phyloP scores from a whole-genome alignment of 805 yeast species.

The Saturnispora silvae region DNA sequence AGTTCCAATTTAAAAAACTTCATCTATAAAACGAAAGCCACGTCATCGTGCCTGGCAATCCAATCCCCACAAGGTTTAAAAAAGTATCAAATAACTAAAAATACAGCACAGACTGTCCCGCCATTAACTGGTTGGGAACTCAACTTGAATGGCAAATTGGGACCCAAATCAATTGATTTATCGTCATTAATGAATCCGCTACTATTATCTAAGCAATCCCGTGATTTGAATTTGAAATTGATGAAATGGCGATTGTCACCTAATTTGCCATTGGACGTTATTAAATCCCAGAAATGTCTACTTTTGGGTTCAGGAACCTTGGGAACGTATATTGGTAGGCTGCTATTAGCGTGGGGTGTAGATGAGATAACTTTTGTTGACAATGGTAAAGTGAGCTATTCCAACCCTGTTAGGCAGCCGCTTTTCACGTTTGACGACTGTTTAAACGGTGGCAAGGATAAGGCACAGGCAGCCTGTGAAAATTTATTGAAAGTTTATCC shows the following conservation, averaged over 20 bases:
- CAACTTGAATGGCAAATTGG: slow-evolving; percentile 56
- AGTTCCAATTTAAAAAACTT: slow-evolving; percentile 25
- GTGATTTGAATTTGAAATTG: slow-evolving; percentile 77
- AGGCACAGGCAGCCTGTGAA: slow-evolving; percentile 70
- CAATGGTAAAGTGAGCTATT: slow-evolving; percentile 77
- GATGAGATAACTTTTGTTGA: slow-evolving; percentile 80
- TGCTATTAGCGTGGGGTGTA: slow-evolving; percentile 91
- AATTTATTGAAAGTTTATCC: slow-evolving; percentile 71
- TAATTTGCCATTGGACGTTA: slow-evolving; percentile 53
- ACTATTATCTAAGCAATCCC: slow-evolving; percentile 81
- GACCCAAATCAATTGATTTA: slow-evolving; percentile 76
- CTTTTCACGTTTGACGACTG: slow-evolving; percentile 76
- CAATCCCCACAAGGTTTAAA: slow-evolving; percentile 2
- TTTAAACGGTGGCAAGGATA: slow-evolving; percentile 58
- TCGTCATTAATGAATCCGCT: slow-evolving; percentile 73
- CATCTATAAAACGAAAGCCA: no score
- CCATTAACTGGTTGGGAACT: slow-evolving; percentile 78
- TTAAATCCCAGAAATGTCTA: slow-evolving; percentile 53
- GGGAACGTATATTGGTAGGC: slow-evolving; percentile 84
- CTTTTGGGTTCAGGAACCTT: slow-evolving; percentile 94
- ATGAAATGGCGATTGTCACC: slow-evolving; percentile 98
- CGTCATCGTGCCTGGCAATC: no score
- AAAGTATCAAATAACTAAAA: slow-evolving; percentile 7
- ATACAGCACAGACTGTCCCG: not conserved
- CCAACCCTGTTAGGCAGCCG: slow-evolving; percentile 95